These are phyloP conservation scores for Arthrobotrys megalospora DNA, from an alignment of 2,329 filamentous ascomycete genomes.

Conservation along the genomic window DNA sequence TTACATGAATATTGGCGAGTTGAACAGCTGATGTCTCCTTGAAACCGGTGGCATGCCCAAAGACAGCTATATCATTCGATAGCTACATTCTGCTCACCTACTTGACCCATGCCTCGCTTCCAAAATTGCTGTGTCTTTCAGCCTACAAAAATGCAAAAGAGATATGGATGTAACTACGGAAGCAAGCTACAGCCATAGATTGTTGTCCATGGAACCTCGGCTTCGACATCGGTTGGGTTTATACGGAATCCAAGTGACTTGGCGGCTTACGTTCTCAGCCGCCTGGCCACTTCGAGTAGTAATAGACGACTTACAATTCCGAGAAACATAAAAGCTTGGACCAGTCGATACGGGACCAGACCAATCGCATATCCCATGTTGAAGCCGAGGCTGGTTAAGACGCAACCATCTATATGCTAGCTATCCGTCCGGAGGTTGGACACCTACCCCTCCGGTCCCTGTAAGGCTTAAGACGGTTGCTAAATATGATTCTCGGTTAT, in stretches of 20 bases:
- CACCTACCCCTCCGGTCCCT: background rate
- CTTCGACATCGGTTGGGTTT: background rate
- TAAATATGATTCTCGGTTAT: constrained; percentile 31
- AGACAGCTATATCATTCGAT: too few relatives aligned
- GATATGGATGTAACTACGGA: background rate
- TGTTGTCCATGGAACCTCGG: background rate
- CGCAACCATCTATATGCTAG: too few relatives aligned
- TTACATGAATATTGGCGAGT: too few relatives aligned
- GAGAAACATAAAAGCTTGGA: background rate
- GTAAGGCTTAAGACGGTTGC: constrained; percentile 6
- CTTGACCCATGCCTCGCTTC: background rate
- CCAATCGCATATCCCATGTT: background rate
- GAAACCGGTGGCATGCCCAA: too few relatives aligned
- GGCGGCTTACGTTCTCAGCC: background rate
- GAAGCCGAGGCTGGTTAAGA: background rate
- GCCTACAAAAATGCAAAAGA: background rate
- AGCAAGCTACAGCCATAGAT: background rate
- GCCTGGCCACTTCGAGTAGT: background rate
- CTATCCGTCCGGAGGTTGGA: background rate
- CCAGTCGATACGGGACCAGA: too few relatives aligned
- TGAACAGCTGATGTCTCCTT: too few relatives aligned
- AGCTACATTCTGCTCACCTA: too few relatives aligned
- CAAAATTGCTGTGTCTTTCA: background rate
- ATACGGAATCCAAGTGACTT: background rate
- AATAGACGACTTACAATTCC: background rate